Base-by-base conservation (phyloP, 805 yeast genomes). In the Grigorovia yakushimaensis region DNA sequence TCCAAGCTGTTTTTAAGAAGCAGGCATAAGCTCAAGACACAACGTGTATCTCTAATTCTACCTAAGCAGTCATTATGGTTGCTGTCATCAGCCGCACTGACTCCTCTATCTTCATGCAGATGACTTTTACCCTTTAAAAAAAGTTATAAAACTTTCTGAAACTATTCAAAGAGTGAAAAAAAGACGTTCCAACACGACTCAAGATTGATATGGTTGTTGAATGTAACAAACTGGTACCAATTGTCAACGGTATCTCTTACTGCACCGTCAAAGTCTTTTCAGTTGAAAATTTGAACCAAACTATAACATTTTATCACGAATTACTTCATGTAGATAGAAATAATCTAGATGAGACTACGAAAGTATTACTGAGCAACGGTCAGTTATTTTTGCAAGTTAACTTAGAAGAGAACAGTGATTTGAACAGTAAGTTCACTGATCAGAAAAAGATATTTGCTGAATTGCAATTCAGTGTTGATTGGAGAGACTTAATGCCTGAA, bases 171-270 rank as follows among this genome's bases (percentile, higher is more conserved):
- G n/a, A n/a, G n/a, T n/a, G n/a, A 19, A 20, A 39, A 19, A 39
- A 39, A 39, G 41, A 6, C 9, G 7, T 23, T 18, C n/a, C 4
- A n/a, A 4, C 5, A 23, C 5, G 20, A 23, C 13, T 8, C 20
- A n/a, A 24, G 10, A 5, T n/a, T 15, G n/a, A 19, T 2, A 30
- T 42, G 44, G n/a, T 30, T 1, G 6, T 17, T 33, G 11, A 7
- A 15, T 13, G 2, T 11, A n/a, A 33, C 15, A 20, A 36, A 7
- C 13, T 33, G 20, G 35, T 53, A 35, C 62, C 62, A 13, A 43
- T 56, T 19, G 73, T 79, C 49, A 79, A 77, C 61, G 83, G 82
- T 42, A 69, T 77, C 27, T 70, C 84, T 36, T 70, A 72, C 56
- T 67, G 76, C 47, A 67, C 72, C 27, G 65, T 78, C 43, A 70